Base-by-base conservation (phyloP, 1,139 yeast genomes). In the Diutina ranongensis region DNA sequence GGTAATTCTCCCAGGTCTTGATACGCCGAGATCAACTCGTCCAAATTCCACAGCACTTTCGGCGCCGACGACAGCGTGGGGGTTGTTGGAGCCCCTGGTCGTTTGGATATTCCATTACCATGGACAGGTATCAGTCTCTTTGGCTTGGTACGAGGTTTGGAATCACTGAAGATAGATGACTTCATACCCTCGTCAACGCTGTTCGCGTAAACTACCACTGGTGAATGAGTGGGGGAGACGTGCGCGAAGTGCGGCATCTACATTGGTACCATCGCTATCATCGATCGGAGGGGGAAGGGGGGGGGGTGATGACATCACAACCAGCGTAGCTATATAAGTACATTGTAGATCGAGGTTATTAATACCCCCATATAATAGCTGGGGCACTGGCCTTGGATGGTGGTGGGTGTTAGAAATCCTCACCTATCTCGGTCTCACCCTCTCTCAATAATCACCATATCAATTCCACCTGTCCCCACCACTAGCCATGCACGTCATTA, bases 401-500 rank as follows among this genome's bases (percentile, higher is more conserved):
- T n/a, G n/a, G n/a, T n/a, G n/a, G n/a, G n/a, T n/a, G n/a, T n/a
- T n/a, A n/a, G n/a, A n/a, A n/a, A n/a, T n/a, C n/a, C n/a, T n/a
- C n/a, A n/a, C n/a, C n/a, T n/a, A n/a, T n/a, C n/a, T n/a, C n/a
- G n/a, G n/a, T n/a, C n/a, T n/a, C n/a, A n/a, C 10, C 28, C 28
- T 25, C 5, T 25, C 28, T 25, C 28, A 25, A 7, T 25, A 25
- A 25, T 25, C n/a, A n/a, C n/a, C n/a, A n/a, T n/a, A n/a, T n/a
- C n/a, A n/a, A n/a, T n/a, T n/a, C n/a, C n/a, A n/a, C 10, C 28
- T 10, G 5, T 7, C 10, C 28, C 10, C 28, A 25, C 10, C 10
- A 25, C 5, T 25, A 25, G 10, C 9, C 28, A 86, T 86, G 96
- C 82, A 78, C 57, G 72, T 86, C 28, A 63, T 85, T 19, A 86